Conservation (phyloP, 768 basidiomycete species). For the Boletus subparvulus region DNA sequence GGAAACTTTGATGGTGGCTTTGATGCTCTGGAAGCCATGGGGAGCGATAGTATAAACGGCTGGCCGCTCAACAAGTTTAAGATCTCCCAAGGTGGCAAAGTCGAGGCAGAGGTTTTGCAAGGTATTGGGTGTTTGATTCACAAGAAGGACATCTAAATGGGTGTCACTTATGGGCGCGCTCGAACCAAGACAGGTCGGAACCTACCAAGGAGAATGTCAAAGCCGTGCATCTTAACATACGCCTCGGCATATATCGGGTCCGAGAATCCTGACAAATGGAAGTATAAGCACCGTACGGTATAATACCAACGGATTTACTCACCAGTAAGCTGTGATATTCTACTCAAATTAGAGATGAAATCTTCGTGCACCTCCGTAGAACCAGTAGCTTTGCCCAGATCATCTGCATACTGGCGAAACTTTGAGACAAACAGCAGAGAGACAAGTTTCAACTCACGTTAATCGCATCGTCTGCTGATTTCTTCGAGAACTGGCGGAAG, state of each 20-base stretch:
- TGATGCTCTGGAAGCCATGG: constrained; percentile 97
- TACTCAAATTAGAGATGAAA: constrained; percentile 90
- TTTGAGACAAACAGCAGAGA: not conserved
- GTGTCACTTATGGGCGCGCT: not conserved
- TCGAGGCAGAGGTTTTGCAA: constrained; percentile 96
- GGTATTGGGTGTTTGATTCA: constrained; percentile 93
- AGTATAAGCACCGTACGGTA: not conserved
- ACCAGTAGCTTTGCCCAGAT: constrained; percentile 88
- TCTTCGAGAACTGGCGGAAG: constrained; percentile 96
- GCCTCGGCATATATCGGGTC: constrained; percentile 99
- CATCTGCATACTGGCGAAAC: constrained; percentile 71
- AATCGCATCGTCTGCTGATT: constrained; percentile 74
- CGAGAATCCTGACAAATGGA: constrained; percentile 70
- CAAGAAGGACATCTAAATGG: constrained; percentile 80
- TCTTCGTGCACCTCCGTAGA: constrained; percentile 81
- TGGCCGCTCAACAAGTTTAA: constrained; percentile 97
- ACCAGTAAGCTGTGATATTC: constrained; percentile 94
- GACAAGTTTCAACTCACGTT: constrained; percentile 46
- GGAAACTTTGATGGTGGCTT: constrained; percentile 97
- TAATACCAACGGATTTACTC: constrained; percentile 11
- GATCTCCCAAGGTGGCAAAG: constrained; percentile 94
- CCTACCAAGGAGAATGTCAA: constrained; percentile 89
- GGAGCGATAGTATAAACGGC: constrained; percentile 91
- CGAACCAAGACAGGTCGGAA: not conserved
- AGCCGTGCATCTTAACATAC: constrained; percentile 95